phyloP scores from a whole-genome alignment of 1,139 yeast species.

The Lodderomyces oxycetoniae region DNA sequence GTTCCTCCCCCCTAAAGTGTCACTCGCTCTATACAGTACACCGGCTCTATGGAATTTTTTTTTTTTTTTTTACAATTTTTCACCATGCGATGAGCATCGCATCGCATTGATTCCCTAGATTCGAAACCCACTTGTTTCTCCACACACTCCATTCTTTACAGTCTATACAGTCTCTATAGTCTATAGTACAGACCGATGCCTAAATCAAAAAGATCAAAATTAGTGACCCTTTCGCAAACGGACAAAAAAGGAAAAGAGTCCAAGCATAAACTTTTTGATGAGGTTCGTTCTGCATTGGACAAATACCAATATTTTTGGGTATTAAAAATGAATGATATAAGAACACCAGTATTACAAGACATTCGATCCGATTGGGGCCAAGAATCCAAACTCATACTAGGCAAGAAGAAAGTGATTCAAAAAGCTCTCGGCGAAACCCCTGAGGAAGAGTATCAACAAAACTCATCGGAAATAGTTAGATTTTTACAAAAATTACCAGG shows the following conservation, averaged over 20 bases:
- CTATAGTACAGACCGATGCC: slow-evolving; percentile 53
- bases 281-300: slow-evolving; percentile 78
- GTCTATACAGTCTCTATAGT: slow-evolving; percentile 1
- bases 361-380: slow-evolving; percentile 80
- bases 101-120: too few relatives aligned
- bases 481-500: slow-evolving; percentile 19
- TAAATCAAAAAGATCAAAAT: slow-evolving; percentile 89
- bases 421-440: slow-evolving; percentile 85
- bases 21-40: too few relatives aligned
- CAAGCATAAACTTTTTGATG: slow-evolving; percentile 86
- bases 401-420: slow-evolving; percentile 88
- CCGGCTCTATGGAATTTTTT: too few relatives aligned
- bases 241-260: slow-evolving; percentile 94
- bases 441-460: slow-evolving; percentile 87
- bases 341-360: slow-evolving; percentile 93
- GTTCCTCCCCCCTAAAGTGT: too few relatives aligned
- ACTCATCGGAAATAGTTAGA: slow-evolving; percentile 64
- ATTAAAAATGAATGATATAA: slow-evolving; percentile 81
- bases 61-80: too few relatives aligned
- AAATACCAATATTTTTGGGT: slow-evolving; percentile 77
- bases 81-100: too few relatives aligned
- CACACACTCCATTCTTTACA: too few relatives aligned
- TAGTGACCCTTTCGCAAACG: slow-evolving; percentile 93
- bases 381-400: slow-evolving; percentile 83
- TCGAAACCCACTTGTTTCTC: too few relatives aligned